Evolutionary conservation across 495 filamentous ascomycete genomes (phyloP), one percentile per base, ranked within the genome.

Genomic region (Podospora bellae-mahoneyi): DNA sequence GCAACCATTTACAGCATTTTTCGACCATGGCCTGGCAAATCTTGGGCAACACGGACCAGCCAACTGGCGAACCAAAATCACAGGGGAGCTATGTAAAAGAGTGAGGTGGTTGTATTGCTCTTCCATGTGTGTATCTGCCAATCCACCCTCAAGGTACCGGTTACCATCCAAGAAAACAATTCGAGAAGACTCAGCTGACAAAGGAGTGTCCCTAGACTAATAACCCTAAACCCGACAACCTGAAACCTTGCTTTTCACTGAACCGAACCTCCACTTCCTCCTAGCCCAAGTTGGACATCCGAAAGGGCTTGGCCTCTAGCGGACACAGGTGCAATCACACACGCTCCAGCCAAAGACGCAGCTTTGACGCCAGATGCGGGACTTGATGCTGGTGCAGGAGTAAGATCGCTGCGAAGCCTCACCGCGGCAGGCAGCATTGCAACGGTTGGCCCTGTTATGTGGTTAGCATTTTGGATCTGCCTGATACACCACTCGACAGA

Each of bases 401-500:
- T 58, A 58, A 7, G 6, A 7, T 5, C 23, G n/a, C 55, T 58
- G 55, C n/a, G n/a, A 26, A 4, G 55, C 55, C 13, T 58, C 55
- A 4, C 55, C 55, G 13, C 55, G 55, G 55, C 55, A 58, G 55
- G 55, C 55, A 58, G 55, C 55, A 20, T 58, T 58, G 55, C 55
- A 58, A 7, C 55, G n/a, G 55, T 58, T 58, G 55, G 55, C 55
- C 55, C 39, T 48, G 39, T 48, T 32, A 5, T 6, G 30, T 32
- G 30, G 30, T 32, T 32, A 32, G 30, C 39, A 48, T 13, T 48
- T 3, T 10, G 39, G 7, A 3, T 13, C 6, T 48, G 13, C 15
- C 9, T 6, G 39, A 10, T 10, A 48, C 2, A 13, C 9, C 15
- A 13, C 9, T 48, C 39, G 9, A 16, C 15, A 48, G 39, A 10